phyloP scores from a whole-genome alignment of 495 filamentous ascomycete species.

The Hypoxylon perforatum region DNA sequence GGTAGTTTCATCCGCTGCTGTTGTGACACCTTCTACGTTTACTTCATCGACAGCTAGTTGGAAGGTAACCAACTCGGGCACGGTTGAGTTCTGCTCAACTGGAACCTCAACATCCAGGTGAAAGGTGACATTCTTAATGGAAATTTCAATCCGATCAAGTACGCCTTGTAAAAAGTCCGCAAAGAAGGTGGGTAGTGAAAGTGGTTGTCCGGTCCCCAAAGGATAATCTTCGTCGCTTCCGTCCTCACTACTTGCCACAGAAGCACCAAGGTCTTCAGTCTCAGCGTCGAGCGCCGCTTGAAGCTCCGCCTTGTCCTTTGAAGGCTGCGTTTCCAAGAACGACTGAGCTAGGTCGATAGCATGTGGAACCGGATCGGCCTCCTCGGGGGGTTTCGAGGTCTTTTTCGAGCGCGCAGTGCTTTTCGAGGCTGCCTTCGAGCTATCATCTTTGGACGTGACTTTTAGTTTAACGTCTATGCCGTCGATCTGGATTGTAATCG shows the following conservation, averaged over 20 bases:
- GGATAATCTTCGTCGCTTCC: conserved; percentile 73
- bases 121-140: conserved; percentile 67
- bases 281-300: conserved; percentile 78
- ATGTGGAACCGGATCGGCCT: conserved; percentile 70
- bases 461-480: conserved; percentile 77
- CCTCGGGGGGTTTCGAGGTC: conserved; percentile 32
- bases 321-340: conserved; percentile 84
- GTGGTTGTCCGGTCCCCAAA: conserved; percentile 75
- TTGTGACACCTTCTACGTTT: conserved; percentile 72
- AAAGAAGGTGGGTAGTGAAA: conserved; percentile 84
- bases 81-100: conserved; percentile 64
- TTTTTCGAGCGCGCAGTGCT: conserved; percentile 45
- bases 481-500: conserved; percentile 79
- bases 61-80: conserved; percentile 67
- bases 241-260: conserved; percentile 64
- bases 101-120: conserved; percentile 72
- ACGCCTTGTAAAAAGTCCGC: conserved; percentile 86
- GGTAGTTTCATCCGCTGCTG: conserved; percentile 31
- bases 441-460: conserved; percentile 49
- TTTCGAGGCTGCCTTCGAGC: conserved; percentile 21
- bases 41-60: conserved; percentile 74
- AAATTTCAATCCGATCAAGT: conserved; percentile 79
- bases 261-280: conserved; percentile 70
- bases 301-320: conserved; percentile 77
- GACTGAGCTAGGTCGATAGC: conserved; percentile 87